Conservation (phyloP, 208 protist species). For the Wallacemonas rigidus region DNA sequence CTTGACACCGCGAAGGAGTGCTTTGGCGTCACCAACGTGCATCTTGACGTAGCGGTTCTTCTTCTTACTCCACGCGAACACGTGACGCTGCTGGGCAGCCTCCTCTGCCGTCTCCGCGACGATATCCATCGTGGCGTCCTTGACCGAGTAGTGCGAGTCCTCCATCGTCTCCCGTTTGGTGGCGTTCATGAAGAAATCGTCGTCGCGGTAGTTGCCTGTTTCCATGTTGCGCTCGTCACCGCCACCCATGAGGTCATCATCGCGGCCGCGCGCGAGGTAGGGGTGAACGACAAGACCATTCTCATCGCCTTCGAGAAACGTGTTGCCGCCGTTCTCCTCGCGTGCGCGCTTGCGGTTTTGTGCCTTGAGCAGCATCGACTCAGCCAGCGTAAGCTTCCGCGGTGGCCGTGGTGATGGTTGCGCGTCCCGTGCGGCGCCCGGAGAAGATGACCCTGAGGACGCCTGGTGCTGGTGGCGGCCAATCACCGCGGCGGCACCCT, state of each 20-base stretch:
- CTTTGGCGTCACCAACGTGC: constrained; percentile 91
- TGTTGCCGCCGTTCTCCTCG: constrained; percentile 17
- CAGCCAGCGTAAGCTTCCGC: constrained; percentile 71
- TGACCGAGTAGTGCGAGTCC: constrained; percentile 87
- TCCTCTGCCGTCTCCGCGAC: constrained; percentile 84
- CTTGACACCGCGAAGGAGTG: constrained; percentile 84
- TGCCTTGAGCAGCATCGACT: constrained; percentile 77
- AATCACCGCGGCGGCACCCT: constrained; percentile 13
- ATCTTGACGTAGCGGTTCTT: constrained; percentile 93
- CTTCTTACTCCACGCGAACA: constrained; percentile 93
- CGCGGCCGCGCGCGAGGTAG: constrained; percentile 2
- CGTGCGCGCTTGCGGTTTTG: constrained; percentile 79
- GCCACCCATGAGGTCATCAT: constrained; percentile 13
- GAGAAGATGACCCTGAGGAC: not conserved
- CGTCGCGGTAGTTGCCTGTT: constrained; percentile 67
- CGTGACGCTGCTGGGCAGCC: constrained; percentile 80
- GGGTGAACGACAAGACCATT: constrained; percentile 14
- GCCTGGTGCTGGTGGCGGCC: not conserved
- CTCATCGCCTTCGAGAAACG: constrained; percentile 25
- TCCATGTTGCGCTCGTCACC: constrained; percentile 30
- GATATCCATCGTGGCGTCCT: constrained; percentile 88
- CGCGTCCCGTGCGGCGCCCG: not conserved
- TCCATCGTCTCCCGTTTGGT: constrained; percentile 69
- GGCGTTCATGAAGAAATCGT: constrained; percentile 78
- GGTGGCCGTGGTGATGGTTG: constrained; percentile 8